Evolutionary conservation across 2,329 filamentous ascomycete species (phyloP).

Genomic region (Monilinia vaccinii-corymbosi): DNA sequence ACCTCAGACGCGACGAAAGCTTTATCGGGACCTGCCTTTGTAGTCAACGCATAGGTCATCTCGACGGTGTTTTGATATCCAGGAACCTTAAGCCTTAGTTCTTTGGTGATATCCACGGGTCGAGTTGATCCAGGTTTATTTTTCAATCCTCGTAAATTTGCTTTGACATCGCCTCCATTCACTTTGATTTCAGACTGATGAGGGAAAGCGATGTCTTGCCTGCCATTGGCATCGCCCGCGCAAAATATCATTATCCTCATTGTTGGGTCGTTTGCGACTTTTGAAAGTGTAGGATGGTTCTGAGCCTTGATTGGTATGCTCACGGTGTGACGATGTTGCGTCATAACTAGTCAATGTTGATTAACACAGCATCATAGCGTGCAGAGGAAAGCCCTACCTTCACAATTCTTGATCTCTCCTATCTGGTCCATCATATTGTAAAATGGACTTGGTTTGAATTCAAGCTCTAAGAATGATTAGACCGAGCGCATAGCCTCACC

Average conservation of each 20-base stretch:
- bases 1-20: constrained; percentile 11
- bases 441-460: constrained; percentile 76
- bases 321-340: constrained; percentile 35
- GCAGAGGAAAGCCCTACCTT: constrained; percentile 47
- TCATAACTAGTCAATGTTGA: constrained; percentile 24
- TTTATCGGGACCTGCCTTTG: constrained; percentile 53
- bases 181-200: constrained; percentile 88
- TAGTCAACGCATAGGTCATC: constrained; percentile 86
- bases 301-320: constrained; percentile 48
- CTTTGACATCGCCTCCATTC: constrained; percentile 79
- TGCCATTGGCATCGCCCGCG: constrained; percentile 50
- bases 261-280: constrained; percentile 20
- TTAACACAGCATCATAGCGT: constrained; percentile 1
- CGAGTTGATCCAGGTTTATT: constrained; percentile 93
- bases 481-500: not conserved
- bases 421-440: constrained; percentile 62
- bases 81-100: constrained; percentile 57
- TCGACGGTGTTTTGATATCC: constrained; percentile 69
- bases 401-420: constrained; percentile 56
- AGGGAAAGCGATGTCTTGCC: constrained; percentile 79
- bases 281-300: constrained; percentile 34
- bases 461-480: constrained; percentile 29
- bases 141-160: constrained; percentile 90
- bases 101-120: constrained; percentile 80
- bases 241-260: constrained; percentile 77